Evolutionary conservation across 208 protist genomes (phyloP), one percentile per base, ranked within the genome.

Genomic region (Trypanosoma lewisi): DNA sequence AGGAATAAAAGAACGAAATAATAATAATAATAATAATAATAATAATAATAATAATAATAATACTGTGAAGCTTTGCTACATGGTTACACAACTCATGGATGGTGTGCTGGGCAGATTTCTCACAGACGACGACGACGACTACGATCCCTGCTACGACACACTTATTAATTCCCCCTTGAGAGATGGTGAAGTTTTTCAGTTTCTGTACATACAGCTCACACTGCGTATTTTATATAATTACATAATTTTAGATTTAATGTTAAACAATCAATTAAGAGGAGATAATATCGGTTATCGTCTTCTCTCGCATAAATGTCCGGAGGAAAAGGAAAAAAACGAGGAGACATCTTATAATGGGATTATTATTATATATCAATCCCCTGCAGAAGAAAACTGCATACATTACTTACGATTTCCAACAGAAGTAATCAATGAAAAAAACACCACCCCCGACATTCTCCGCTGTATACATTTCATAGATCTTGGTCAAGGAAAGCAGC

Each of bases 401-500:
- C 69, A 58, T 27, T 93, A 92, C 60, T 62, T 96, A 39, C 77
- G 79, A 34, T 96, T 96, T 59, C 77, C 83, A 8, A 67, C 66
- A 17, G 51, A 42, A 6, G 45, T 33, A 70, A 36, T 2, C 28
- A 42, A 39, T 41, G 2, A 25, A 44, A 21, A 0, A 57, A 11
- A 49, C 52, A 12, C 50, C 69, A 0, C 65, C n/a, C n/a, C n/a
- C n/a, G n/a, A n/a, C n/a, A n/a, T n/a, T n/a, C n/a, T 91, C 17
- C 79, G 85, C 19, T 75, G 89, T 39, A 91, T 95, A 45, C 85
- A 68, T 70, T 85, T 91, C 53, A 89, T 96, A 33, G 89, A 96
- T 56, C 53, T 96, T 19, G 89, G 86, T 0, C 89, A 96, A 53
- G 89, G 89, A 14, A 82, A 83, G 47, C 85, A 92, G 65, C 86